Percentiles rank a stretch among this genome's conserved stretches.
Evolutionary conservation across 2,329 filamentous ascomycete species (phyloP).

Genomic region (Fusarium cyanostomum): DNA sequence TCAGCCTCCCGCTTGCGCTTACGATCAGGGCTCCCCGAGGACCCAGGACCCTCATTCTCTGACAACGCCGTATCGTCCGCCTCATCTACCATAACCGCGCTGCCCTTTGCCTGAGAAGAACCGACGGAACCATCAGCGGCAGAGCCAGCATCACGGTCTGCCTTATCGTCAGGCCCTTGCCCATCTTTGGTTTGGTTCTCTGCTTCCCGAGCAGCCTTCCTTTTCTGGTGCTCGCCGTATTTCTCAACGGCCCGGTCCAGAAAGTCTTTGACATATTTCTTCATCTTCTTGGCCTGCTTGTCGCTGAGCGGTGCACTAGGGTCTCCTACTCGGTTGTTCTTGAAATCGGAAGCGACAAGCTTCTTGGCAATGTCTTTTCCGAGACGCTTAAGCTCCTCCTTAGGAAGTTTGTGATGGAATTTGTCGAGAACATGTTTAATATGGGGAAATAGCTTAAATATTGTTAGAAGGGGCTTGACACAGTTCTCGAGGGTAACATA

Average conservation of each 20-base stretch:
- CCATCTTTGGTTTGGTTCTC: conserved; percentile 38
- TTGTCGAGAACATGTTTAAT: conserved; percentile 88
- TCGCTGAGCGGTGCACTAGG: conserved; percentile 75
- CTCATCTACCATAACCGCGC: conserved; percentile 37
- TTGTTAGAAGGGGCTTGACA: conserved; percentile 16
- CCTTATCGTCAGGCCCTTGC: conserved; percentile 12
- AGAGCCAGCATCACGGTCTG: conserved; percentile 10
- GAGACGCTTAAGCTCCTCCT: conserved; percentile 74
- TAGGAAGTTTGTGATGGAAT: conserved; percentile 86
- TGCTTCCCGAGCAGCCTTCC: conserved; percentile 59
- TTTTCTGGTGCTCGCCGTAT: conserved; percentile 73
- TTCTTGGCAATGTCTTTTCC: conserved; percentile 81
- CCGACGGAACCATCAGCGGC: conserved; percentile 30
- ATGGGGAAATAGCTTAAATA: conserved; percentile 77
- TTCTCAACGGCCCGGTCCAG: conserved; percentile 87
- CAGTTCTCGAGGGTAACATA: conserved; percentile 56
- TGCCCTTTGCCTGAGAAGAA: conserved; percentile 28
- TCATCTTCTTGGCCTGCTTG: conserved; percentile 84
- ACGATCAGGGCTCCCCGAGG: conserved; percentile 60
- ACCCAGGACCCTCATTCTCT: conserved; percentile 56
- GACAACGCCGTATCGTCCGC: conserved; percentile 52
- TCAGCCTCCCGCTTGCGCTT: conserved; percentile 71
- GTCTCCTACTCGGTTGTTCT: conserved; percentile 85
- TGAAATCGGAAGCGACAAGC: conserved; percentile 90
- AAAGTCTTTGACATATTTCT: conserved; percentile 83